Conservation (phyloP, 257 asterid species). For the Rauvolfia tetraphylla region DNA sequence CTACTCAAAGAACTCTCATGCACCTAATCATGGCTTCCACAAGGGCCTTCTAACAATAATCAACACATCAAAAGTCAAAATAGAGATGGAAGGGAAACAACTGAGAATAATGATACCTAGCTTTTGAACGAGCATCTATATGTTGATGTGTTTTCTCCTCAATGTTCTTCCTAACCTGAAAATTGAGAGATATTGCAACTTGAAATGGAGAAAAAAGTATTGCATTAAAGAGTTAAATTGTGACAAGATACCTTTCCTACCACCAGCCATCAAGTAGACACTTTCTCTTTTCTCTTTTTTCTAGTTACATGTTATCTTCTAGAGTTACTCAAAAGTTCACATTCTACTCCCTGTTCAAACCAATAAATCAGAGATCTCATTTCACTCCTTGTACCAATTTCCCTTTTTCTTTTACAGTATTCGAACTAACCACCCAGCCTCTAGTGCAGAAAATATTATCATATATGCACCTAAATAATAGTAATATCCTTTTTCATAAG, state of each 20-base stretch:
- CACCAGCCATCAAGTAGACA: not conserved
- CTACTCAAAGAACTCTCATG: not conserved
- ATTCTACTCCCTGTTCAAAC: not conserved
- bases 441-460: not conserved
- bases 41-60: not conserved
- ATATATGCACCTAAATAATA: not conserved
- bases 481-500: not conserved
- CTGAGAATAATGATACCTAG: slow-evolving; percentile 30
- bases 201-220: slow-evolving; percentile 7
- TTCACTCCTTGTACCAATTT: not conserved
- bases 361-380: not conserved
- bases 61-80: not conserved
- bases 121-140: slow-evolving; percentile 50
- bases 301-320: not conserved
- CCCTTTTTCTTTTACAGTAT: not conserved
- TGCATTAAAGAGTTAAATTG: slow-evolving; percentile 1
- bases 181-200: slow-evolving; percentile 6
- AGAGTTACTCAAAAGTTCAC: not conserved
- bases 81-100: not conserved
- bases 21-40: not conserved
- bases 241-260: not conserved
- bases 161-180: slow-evolving; percentile 43
- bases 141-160: slow-evolving; percentile 45
- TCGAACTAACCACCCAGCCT: not conserved
- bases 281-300: not conserved